Conservation (phyloP, 345 rosid species). For the Gossypium mustelinum region DNA sequence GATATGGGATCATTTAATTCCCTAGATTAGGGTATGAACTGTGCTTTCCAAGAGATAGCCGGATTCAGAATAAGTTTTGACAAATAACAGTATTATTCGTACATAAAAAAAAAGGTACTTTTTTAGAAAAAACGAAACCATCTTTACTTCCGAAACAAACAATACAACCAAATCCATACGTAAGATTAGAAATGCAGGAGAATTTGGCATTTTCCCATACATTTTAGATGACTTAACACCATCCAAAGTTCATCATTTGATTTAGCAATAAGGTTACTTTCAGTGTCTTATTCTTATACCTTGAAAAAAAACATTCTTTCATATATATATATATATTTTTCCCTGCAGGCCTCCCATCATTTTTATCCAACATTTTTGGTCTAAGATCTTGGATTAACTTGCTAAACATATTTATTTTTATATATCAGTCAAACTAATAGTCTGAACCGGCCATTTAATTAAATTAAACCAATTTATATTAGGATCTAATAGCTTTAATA, state of each 20-base stretch:
- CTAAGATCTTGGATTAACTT: not conserved
- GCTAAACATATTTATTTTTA: not conserved
- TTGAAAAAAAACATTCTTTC: not conserved
- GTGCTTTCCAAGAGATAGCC: no score
- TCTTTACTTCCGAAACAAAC: no score
- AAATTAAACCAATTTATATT: not conserved
- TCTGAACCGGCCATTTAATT: not conserved
- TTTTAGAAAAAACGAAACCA: no score
- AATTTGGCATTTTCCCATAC: slow-evolving; percentile 1
- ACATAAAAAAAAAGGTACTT: no score
- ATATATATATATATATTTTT: not conserved
- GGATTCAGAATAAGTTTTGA: no score
- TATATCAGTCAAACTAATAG: not conserved
- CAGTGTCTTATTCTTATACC: not conserved
- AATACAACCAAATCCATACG: no score
- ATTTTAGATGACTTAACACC: not conserved
- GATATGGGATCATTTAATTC: no score
- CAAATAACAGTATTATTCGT: no score
- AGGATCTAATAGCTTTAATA: slow-evolving; percentile 1
- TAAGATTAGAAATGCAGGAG: not conserved
- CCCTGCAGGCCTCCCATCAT: not conserved
- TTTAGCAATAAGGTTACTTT: not conserved
- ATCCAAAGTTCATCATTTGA: not conserved
- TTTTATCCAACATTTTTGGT: not conserved
- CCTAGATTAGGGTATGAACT: no score